Evolutionary conservation across 148 eudicot species (phyloP), one percentile per base, ranked within the genome.

Genomic region (Dianthus caryophyllus): DNA sequence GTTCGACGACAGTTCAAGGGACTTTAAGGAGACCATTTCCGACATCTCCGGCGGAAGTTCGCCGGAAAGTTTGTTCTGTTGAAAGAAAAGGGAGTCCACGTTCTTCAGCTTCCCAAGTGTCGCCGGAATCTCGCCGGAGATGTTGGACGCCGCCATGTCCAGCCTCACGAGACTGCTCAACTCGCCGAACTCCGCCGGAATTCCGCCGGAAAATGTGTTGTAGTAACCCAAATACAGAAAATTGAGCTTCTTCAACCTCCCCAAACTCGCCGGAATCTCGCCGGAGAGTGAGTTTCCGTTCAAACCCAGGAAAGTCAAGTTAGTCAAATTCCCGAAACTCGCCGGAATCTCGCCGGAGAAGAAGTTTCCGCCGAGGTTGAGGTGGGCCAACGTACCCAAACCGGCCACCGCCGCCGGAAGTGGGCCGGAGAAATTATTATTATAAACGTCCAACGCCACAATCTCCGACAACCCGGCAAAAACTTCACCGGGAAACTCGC

Each of bases 331-430:
- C 0, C 87, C 74, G 61, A 76, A 94, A 0, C 30, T 56, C 46
- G 62, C 80, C 25, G 96, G 99, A 60, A 95, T 95, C 33, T 64
- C 69, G 2, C 99, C 99, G 56, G 75, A 39, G 33, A 95, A 95
- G 58, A 55, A 95, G 47, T 95, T 95, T 0, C 99, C 99, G 0
- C 86, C 96, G 0, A 95, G 80, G 0, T 33, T 22, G 0, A 95
- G 79, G 38, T 50, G 59, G 17, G 33, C 56, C 0, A 95, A 61
- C 4, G 62, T 68, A 59, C 71, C 76, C 63, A 86, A 47, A 10
- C 13, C 14, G 3, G 64, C 56, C 0, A 95, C 24, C 55, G 77
- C 77, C 44, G 2, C 12, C 22, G 99, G 97, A 0, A 95, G 78
- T 1, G 60, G 20, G 0, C 99, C 97, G 12, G 65, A 52, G 57